These are phyloP conservation scores for Phyllosticta citriasiana DNA, from an alignment of 2,329 filamentous ascomycete species.

Conservation along the genomic window DNA sequence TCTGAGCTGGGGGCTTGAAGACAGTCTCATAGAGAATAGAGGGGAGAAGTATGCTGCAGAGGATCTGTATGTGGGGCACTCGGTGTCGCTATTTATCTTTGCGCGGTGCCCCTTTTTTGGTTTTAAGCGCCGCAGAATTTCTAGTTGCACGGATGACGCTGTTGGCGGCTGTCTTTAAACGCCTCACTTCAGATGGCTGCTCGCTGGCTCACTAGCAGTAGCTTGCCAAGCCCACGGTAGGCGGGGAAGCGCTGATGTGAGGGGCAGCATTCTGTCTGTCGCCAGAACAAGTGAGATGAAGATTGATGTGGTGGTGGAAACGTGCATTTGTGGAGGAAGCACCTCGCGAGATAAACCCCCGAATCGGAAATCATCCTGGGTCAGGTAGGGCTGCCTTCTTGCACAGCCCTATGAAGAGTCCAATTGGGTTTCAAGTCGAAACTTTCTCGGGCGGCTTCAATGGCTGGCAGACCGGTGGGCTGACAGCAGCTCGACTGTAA, in stretches of 20 bases:
- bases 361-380: background rate
- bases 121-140: background rate
- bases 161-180: background rate
- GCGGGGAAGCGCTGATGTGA: background rate
- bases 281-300: background rate
- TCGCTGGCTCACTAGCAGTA: background rate
- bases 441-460: too few relatives aligned
- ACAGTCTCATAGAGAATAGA: background rate
- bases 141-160: background rate
- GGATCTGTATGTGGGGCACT: background rate
- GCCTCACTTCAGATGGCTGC: background rate
- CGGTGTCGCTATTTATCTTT: background rate
- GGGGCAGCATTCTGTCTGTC: background rate
- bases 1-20: background rate
- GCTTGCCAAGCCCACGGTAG: background rate
- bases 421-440: background rate
- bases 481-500: background rate
- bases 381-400: background rate
- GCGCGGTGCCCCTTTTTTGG: too few relatives aligned
- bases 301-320: background rate
- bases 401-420: background rate
- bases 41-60: background rate
- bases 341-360: background rate
- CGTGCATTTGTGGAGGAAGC: background rate
- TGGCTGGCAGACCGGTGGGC: too few relatives aligned